Evolutionary conservation across 2,329 filamentous ascomycete species (phyloP).

Genomic region (Teratosphaeria pseudoeucalypti): DNA sequence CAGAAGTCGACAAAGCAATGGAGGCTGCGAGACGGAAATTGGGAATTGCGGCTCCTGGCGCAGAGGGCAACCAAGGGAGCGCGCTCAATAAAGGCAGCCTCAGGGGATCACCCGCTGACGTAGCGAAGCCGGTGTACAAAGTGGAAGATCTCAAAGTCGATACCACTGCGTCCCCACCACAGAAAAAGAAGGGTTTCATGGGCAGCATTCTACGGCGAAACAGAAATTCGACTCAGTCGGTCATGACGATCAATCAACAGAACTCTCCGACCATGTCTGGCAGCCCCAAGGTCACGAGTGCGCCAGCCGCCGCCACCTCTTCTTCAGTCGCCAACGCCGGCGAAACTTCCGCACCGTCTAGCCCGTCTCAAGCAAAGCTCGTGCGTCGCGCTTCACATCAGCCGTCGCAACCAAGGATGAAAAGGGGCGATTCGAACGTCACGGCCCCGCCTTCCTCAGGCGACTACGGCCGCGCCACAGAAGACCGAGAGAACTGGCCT

Average conservation of each 20-base stretch:
- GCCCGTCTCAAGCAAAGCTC: conserved; percentile 28
- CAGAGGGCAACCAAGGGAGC: conserved; percentile 19
- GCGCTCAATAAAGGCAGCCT: conserved; percentile 30
- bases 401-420: conserved; percentile 1
- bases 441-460: conserved; percentile 17
- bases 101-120: conserved; percentile 46
- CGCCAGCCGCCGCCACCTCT: neutral
- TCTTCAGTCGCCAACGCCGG: neutral
- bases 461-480: conserved; percentile 2
- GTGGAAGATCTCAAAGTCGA: conserved; percentile 10
- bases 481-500: conserved; percentile 34
- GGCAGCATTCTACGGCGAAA: conserved; percentile 26
- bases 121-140: conserved; percentile 36
- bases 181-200: conserved; percentile 23
- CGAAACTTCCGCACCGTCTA: conserved; percentile 23
- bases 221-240: conserved; percentile 17
- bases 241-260: conserved; percentile 8
- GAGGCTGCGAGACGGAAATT: conserved; percentile 23
- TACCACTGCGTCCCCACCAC: conserved; percentile 2
- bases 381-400: conserved; percentile 18
- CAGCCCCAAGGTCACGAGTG: conserved; percentile 3
- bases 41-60: conserved; percentile 16
- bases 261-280: conserved; percentile 7
- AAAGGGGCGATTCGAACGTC: conserved; percentile 17
- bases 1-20: conserved; percentile 30